Percentiles rank a stretch among this genome's conserved stretches.
Evolutionary conservation across 2,329 filamentous ascomycete genomes (phyloP).

Genomic region (Arthrinium phaeospermum): DNA sequence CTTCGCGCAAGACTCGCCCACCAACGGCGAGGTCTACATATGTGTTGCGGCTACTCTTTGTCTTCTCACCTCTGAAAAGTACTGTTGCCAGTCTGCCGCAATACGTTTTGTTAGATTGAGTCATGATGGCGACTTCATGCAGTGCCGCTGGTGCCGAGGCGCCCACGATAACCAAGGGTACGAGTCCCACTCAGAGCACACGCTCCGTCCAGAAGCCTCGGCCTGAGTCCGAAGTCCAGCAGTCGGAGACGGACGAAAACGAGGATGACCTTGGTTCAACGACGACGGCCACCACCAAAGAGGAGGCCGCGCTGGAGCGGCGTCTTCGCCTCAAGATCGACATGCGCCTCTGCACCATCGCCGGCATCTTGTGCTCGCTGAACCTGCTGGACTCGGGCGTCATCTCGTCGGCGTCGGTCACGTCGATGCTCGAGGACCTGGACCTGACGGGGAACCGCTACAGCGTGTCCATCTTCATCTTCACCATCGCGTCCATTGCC

Average conservation of each 20-base stretch:
- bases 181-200: constrained; percentile 1
- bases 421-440: constrained; percentile 69
- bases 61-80: neutral
- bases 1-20: neutral
- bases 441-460: constrained; percentile 69
- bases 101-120: neutral
- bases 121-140: neutral
- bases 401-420: constrained; percentile 72
- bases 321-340: constrained; percentile 66
- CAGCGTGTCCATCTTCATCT: constrained; percentile 75
- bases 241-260: neutral
- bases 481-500: constrained; percentile 70
- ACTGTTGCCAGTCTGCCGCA: neutral
- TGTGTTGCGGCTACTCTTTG: neutral
- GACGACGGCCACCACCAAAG: neutral
- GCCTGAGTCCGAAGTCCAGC: neutral
- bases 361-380: constrained; percentile 71
- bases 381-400: constrained; percentile 74
- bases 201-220: neutral
- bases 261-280: neutral
- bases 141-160: neutral
- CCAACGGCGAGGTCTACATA: neutral
- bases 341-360: constrained; percentile 71
- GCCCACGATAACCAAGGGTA: neutral
- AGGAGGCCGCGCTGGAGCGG: constrained; percentile 29